These are phyloP conservation scores for Candida tropicalis DNA, from an alignment of 1,139 yeast species.

Conservation along the genomic window DNA sequence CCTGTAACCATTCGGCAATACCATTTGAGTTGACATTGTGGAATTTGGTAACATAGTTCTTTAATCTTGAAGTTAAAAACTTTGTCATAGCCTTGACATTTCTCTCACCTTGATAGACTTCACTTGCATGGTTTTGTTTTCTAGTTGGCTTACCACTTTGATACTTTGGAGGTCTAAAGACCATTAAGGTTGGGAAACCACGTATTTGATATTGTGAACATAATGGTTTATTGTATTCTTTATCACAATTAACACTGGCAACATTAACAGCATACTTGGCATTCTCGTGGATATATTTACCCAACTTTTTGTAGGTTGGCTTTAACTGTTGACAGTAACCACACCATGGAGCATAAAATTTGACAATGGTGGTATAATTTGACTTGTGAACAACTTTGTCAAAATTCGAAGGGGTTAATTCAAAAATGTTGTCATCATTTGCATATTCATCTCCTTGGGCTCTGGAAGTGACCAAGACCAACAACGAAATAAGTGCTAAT, in stretches of 20 bases:
- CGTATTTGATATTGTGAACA: constrained; percentile 69
- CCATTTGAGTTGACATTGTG: constrained; percentile 26
- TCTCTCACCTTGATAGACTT: constrained; percentile 72
- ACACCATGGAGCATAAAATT: constrained; percentile 99
- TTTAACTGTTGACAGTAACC: constrained; percentile 69
- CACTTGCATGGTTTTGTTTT: constrained; percentile 53
- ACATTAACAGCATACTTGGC: constrained; percentile 64
- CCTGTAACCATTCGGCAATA: constrained; percentile 32
- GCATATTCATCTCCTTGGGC: constrained; percentile 34
- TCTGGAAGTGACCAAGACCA: constrained; percentile 13
- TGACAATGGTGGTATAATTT: constrained; percentile 81
- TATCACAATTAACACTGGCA: constrained; percentile 88
- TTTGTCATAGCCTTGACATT: constrained; percentile 59
- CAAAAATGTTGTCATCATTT: constrained; percentile 52
- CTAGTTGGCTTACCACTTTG: constrained; percentile 21
- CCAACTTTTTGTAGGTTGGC: constrained; percentile 63
- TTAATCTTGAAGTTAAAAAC: constrained; percentile 62
- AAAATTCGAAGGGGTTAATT: constrained; percentile 59
- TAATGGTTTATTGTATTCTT: constrained; percentile 60
- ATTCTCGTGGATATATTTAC: constrained; percentile 51
- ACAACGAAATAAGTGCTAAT: constrained; percentile 7
- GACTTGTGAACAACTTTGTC: constrained; percentile 64
- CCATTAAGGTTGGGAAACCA: constrained; percentile 82
- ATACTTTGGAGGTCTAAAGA: constrained; percentile 79
- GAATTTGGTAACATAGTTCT: constrained; percentile 68